These are phyloP conservation scores for Nothophaeocryptopus gaeumannii DNA, from an alignment of 2,329 filamentous ascomycete species.

Conservation along the genomic window DNA sequence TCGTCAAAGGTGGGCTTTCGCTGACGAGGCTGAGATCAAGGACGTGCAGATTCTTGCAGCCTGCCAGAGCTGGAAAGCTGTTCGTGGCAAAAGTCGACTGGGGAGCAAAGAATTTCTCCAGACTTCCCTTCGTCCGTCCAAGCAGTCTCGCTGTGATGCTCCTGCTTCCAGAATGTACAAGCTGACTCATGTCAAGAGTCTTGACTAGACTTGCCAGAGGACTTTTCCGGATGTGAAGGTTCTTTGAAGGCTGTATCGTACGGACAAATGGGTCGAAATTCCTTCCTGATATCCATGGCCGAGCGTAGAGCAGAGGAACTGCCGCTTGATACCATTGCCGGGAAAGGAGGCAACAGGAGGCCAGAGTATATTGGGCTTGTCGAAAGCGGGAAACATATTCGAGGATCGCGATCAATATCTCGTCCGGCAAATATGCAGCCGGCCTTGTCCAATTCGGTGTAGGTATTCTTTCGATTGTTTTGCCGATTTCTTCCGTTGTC, in stretches of 20 bases:
- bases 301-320: slow-evolving; percentile 52
- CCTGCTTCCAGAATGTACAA: slow-evolving; percentile 60
- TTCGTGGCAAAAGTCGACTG: slow-evolving; percentile 57
- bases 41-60: slow-evolving; percentile 50
- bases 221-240: slow-evolving; percentile 48
- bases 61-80: slow-evolving; percentile 56
- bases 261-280: slow-evolving; percentile 55
- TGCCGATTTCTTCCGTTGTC: background rate
- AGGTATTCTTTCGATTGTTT: background rate
- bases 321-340: slow-evolving; percentile 57
- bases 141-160: slow-evolving; percentile 57
- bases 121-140: slow-evolving; percentile 50
- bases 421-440: slow-evolving; percentile 50
- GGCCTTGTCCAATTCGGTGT: slow-evolving; percentile 21
- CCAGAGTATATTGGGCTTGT: slow-evolving; percentile 47
- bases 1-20: slow-evolving; percentile 49
- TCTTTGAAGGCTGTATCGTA: slow-evolving; percentile 54
- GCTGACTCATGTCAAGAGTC: slow-evolving; percentile 51
- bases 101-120: slow-evolving; percentile 57
- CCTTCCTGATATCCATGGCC: slow-evolving; percentile 50
- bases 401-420: slow-evolving; percentile 53
- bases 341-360: slow-evolving; percentile 52
- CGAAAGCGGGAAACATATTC: slow-evolving; percentile 39
- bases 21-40: slow-evolving; percentile 55
- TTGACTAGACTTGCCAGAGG: slow-evolving; percentile 52